Evolutionary conservation across 495 filamentous ascomycete species (phyloP).

Genomic region (Apodospora peruviana): DNA sequence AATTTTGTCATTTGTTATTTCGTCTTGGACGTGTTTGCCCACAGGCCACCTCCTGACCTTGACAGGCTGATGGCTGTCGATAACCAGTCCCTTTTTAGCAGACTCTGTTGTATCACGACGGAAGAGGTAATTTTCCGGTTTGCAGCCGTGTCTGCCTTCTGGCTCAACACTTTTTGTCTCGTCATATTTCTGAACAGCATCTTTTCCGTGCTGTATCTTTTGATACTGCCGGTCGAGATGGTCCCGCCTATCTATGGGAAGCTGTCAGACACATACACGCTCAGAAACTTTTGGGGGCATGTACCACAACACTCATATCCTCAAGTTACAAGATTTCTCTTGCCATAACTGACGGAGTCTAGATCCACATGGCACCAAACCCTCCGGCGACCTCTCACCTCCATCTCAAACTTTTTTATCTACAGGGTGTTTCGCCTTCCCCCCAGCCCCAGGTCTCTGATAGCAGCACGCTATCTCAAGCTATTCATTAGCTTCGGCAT

Average conservation of each 20-base stretch:
- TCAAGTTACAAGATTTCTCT: background rate
- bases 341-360: background rate
- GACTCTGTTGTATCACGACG: background rate
- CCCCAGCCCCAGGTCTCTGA: background rate
- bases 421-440: background rate
- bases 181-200: background rate
- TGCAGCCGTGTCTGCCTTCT: background rate
- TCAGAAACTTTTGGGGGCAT: background rate
- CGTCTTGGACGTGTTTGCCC: background rate
- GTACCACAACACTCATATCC: background rate
- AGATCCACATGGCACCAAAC: background rate
- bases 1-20: background rate
- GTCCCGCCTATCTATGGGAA: background rate
- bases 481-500: background rate
- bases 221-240: background rate
- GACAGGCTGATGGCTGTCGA: background rate
- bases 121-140: background rate
- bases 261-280: background rate
- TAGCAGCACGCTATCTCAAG: background rate
- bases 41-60: background rate
- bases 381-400: background rate
- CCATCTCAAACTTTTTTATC: background rate
- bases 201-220: background rate
- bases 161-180: background rate
- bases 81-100: background rate